A percentile compares a stretch with the other conserved stretches of the same genome.
phyloP scores from a whole-genome alignment of 169 alveolate genomes.

The Plasmodium adleri region DNA sequence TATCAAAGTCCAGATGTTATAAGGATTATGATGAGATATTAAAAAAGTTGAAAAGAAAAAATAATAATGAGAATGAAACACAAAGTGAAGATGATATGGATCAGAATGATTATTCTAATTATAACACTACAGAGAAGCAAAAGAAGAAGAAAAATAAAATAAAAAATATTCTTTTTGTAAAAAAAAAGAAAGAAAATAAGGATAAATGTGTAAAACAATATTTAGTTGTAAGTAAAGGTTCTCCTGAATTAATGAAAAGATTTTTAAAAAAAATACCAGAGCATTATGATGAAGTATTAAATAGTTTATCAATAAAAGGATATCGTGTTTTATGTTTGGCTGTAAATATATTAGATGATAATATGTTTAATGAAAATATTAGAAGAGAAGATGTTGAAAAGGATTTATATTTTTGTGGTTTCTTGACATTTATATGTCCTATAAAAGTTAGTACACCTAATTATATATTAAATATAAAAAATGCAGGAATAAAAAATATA shows the following conservation, averaged over 20 bases:
- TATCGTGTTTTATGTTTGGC: constrained; percentile 89
- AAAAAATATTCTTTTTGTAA: no score
- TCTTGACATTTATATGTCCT: constrained; percentile 96
- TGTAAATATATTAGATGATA: constrained; percentile 65
- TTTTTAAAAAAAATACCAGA: constrained; percentile 92
- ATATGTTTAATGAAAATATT: constrained; percentile 32
- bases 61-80: constrained; percentile 52
- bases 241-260: constrained; percentile 94
- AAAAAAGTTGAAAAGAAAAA: constrained; percentile 77
- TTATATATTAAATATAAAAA: constrained; percentile 89
- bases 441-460: constrained; percentile 91
- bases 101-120: no score
- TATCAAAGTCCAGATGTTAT: background rate
- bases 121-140: no score
- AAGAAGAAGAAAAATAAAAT: no score
- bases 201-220: constrained; percentile 25
- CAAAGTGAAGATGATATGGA: background rate
- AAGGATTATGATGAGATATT: constrained; percentile 80
- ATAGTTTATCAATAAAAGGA: constrained; percentile 91
- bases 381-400: constrained; percentile 92
- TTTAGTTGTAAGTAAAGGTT: constrained; percentile 94
- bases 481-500: constrained; percentile 90
- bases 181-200: constrained; percentile 70
- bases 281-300: constrained; percentile 89
- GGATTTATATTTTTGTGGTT: constrained; percentile 94